These are phyloP conservation scores for Acrocalymma vagum DNA, from an alignment of 2,329 filamentous ascomycete species.

Conservation along the genomic window DNA sequence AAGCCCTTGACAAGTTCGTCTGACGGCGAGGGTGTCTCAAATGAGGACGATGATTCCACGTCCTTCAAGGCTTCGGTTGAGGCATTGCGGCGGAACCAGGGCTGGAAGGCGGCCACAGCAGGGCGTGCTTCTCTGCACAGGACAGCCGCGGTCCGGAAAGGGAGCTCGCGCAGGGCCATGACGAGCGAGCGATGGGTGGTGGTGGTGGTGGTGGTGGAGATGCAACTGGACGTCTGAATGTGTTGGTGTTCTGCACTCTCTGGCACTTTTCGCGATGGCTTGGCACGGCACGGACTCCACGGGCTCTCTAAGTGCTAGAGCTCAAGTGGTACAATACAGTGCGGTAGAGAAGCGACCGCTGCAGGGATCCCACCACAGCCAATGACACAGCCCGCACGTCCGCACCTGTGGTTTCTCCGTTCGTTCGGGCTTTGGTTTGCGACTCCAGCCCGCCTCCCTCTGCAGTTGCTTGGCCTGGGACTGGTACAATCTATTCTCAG, in stretches of 20 bases:
- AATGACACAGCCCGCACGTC: slow-evolving; percentile 17
- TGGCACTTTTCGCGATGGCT: slow-evolving; percentile 6
- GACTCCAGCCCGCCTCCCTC: neutral
- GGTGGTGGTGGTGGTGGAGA: slow-evolving; percentile 15
- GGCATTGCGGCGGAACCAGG: slow-evolving; percentile 54
- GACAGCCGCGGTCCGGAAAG: slow-evolving; percentile 34
- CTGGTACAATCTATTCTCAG: too few relatives aligned
- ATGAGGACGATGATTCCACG: slow-evolving; percentile 58
- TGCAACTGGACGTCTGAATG: slow-evolving; percentile 4
- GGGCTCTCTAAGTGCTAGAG: too few relatives aligned
- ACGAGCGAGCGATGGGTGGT: slow-evolving; percentile 19
- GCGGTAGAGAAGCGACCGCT: slow-evolving; percentile 13
- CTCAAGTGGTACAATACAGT: too few relatives aligned
- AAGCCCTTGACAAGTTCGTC: slow-evolving; percentile 55
- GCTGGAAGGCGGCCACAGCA: slow-evolving; percentile 22
- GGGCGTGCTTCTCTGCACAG: slow-evolving; percentile 35
- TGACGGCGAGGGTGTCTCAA: slow-evolving; percentile 48
- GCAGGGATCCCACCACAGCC: slow-evolving; percentile 31
- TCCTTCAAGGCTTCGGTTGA: slow-evolving; percentile 55
- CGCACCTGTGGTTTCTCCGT: slow-evolving; percentile 13
- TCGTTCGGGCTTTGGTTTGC: neutral
- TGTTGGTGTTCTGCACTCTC: too few relatives aligned
- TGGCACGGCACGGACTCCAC: too few relatives aligned
- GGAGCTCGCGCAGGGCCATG: slow-evolving; percentile 50
- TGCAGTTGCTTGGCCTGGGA: neutral